Evolutionary conservation across 768 basidiomycete genomes (phyloP).

Genomic region (Leccinum barrowsii): DNA sequence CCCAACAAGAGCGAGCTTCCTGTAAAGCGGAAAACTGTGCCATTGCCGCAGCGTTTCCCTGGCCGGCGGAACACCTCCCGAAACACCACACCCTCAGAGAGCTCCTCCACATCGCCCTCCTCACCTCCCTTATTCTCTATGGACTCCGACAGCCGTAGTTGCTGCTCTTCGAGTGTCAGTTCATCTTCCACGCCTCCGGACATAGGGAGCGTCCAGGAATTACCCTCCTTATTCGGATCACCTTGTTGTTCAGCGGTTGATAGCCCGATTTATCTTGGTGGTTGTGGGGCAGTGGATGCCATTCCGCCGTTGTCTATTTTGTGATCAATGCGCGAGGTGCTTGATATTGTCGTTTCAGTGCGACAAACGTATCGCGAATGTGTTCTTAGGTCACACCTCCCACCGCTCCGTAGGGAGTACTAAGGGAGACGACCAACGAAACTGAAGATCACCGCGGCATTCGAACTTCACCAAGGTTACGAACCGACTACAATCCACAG

Average conservation of each 20-base stretch:
- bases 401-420: not conserved
- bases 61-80: not conserved
- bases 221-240: not conserved
- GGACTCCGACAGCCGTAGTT: not conserved
- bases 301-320: not conserved
- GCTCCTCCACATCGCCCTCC: conserved; percentile 3
- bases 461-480: not conserved
- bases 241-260: not conserved
- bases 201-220: not conserved
- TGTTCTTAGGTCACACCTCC: not conserved
- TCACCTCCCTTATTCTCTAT: conserved; percentile 3
- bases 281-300: not conserved
- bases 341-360: not conserved
- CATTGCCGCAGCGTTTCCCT: conserved; percentile 9
- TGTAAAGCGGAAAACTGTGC: conserved; percentile 1
- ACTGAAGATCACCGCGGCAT: not conserved
- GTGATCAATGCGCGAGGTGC: not conserved
- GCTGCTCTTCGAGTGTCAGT: conserved; percentile 1
- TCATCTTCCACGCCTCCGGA: conserved; percentile 2
- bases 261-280: not conserved
- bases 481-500: not conserved
- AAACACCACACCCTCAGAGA: conserved; percentile 5
- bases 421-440: not conserved
- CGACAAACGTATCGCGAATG: not conserved
- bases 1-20: not conserved